A percentile compares a stretch with the other conserved stretches of the same genome.
phyloP scores from a whole-genome alignment of 2,329 filamentous ascomycete genomes.

The Penicillium oxalicum region DNA sequence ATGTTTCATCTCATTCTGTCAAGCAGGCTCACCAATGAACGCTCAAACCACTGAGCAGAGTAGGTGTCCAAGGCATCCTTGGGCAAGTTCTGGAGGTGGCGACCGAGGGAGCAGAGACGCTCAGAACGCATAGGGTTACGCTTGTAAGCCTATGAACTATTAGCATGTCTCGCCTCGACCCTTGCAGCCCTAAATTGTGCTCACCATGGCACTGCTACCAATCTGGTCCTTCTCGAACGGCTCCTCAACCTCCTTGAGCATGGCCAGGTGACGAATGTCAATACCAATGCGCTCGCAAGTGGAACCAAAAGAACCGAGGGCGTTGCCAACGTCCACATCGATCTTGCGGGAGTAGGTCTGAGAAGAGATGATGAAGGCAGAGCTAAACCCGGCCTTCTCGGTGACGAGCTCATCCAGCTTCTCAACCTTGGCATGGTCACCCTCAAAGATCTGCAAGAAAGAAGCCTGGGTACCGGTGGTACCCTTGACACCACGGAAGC shows the following conservation, averaged over 20 bases:
- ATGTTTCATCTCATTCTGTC: not conserved
- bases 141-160: conserved; percentile 58
- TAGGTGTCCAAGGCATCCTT: conserved; percentile 60
- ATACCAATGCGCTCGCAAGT: conserved; percentile 68
- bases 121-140: conserved; percentile 54
- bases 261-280: conserved; percentile 68
- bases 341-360: conserved; percentile 78
- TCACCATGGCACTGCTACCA: conserved; percentile 56
- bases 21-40: conserved; percentile 50
- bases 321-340: conserved; percentile 73
- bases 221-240: conserved; percentile 77
- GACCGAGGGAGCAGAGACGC: conserved; percentile 54
- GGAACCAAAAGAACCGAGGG: conserved; percentile 71
- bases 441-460: conserved; percentile 64
- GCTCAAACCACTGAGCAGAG: conserved; percentile 68
- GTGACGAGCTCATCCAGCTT: conserved; percentile 58
- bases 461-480: conserved; percentile 75
- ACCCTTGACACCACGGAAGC: conserved; percentile 68
- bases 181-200: conserved; percentile 2
- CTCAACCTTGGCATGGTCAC: conserved; percentile 56
- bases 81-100: conserved; percentile 50
- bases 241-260: conserved; percentile 79
- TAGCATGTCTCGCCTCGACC: conserved; percentile 7
- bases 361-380: conserved; percentile 59
- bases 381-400: conserved; percentile 59